A percentile compares a stretch with the other conserved stretches of the same genome.
phyloP scores from a whole-genome alignment of 2,329 filamentous ascomycete genomes.

The Colletotrichum sp. region DNA sequence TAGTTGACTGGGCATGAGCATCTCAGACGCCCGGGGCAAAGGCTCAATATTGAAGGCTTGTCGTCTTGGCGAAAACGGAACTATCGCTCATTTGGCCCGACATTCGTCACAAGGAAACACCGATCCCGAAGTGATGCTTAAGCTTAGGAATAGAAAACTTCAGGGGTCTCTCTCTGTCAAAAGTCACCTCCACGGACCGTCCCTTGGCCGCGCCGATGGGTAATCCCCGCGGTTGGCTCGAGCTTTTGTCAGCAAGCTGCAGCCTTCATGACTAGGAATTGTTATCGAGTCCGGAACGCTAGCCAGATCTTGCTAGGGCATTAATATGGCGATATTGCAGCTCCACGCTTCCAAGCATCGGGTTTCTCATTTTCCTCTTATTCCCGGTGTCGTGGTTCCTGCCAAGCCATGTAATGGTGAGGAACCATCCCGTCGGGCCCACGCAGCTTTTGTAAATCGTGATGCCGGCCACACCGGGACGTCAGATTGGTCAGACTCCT shows the following conservation, averaged over 20 bases:
- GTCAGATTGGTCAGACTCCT: background rate
- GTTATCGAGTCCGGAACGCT: background rate
- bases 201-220: background rate
- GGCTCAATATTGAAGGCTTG: background rate
- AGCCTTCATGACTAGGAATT: background rate
- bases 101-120: background rate
- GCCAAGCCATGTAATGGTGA: background rate
- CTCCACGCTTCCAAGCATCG: background rate
- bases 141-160: background rate
- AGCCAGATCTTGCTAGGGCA: background rate
- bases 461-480: background rate
- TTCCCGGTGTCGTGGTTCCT: background rate
- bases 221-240: background rate
- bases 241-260: background rate
- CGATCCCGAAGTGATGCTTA: background rate
- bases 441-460: background rate
- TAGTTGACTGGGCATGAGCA: background rate
- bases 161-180: background rate
- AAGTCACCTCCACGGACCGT: background rate
- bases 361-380: accelerated
- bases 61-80: background rate
- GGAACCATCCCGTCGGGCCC: background rate
- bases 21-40: background rate
- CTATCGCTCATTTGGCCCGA: background rate
- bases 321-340: background rate